Evolutionary conservation across 768 basidiomycete genomes (phyloP), one percentile per base, ranked within the genome.

Genomic region (Lanmaoa rubissima): DNA sequence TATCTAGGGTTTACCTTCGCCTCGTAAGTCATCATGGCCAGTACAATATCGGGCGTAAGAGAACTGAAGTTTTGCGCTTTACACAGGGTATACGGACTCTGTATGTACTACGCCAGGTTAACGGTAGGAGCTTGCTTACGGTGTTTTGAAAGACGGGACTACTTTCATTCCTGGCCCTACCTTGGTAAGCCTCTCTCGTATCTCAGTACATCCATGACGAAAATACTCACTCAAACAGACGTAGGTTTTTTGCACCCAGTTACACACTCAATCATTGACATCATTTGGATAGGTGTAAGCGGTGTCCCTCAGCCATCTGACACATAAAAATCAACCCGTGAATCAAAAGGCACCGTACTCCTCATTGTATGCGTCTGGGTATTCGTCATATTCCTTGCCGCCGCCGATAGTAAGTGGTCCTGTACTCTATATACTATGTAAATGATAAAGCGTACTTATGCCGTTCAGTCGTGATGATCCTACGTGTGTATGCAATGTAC

Each of bases 401-500:
- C 51, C 17, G 50, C 61, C 1, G 67, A 67, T 26, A 21, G 66
- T 67, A 36, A 60, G 66, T 68, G 12, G 2, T 4, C 5, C 0
- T 9, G 12, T 52, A 10, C 5, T 21, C 26, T 26, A 8, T 31
- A 8, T 35, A 3, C 17, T 6, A 9, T 40, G 1, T 21, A 4
- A 7, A 26, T 44, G 31, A 44, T 5, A 14, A n/a, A 17, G 16
- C 12, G 2, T 38, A 5, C 17, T 9, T 9, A 17, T 12, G 5
- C 5, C 34, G 2, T 48, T 17, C 39, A 68, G 66, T 67, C 9
- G 43, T 62, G 34, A 68, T 68, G 66, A 61, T 68, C 51, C 32
- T 68, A 8, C 61, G 66, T 0, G 56, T 69, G 13, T 69, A 68
- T 28, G 64, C 67, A n/a, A 55, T 69, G 53, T 68, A 68, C 39